Evolutionary conservation across 306 rosid species (phyloP).

Genomic region (Psophocarpus tetragonolobus): DNA sequence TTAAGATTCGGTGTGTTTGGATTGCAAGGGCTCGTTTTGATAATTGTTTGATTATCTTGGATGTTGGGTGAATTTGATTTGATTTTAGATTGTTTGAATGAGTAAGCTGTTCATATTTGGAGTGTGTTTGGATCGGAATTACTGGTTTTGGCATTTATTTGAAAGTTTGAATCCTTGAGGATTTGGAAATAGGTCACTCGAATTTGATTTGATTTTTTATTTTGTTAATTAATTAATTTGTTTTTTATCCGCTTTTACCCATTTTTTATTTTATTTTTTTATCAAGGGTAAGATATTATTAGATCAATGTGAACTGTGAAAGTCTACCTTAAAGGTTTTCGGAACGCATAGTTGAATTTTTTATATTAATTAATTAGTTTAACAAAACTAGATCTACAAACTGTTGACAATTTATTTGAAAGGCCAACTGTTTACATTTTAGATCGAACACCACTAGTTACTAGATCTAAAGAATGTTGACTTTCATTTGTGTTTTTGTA

Average conservation of each 20-base stretch:
- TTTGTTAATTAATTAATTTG: background rate
- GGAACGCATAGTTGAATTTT: background rate
- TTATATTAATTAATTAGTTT: background rate
- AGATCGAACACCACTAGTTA: background rate
- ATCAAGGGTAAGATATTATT: background rate
- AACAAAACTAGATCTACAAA: background rate
- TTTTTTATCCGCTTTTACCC: background rate
- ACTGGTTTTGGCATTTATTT: background rate
- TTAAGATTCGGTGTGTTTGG: background rate
- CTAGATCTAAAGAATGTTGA: conserved; percentile 4
- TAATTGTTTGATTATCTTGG: background rate
- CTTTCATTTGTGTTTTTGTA: background rate
- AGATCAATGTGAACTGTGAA: background rate
- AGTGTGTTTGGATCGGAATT: background rate
- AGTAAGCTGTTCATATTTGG: background rate
- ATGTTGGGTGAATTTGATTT: background rate
- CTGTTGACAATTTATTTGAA: background rate
- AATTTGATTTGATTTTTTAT: conserved; percentile 13
- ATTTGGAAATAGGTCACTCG: background rate
- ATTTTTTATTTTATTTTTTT: background rate
- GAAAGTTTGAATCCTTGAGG: background rate
- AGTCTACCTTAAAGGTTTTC: background rate
- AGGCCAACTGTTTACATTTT: background rate
- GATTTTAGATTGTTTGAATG: background rate
- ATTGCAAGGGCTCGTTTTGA: background rate